These are phyloP conservation scores for Tremella mesenterica DNA, from an alignment of 768 basidiomycete species.

Conservation along the genomic window DNA sequence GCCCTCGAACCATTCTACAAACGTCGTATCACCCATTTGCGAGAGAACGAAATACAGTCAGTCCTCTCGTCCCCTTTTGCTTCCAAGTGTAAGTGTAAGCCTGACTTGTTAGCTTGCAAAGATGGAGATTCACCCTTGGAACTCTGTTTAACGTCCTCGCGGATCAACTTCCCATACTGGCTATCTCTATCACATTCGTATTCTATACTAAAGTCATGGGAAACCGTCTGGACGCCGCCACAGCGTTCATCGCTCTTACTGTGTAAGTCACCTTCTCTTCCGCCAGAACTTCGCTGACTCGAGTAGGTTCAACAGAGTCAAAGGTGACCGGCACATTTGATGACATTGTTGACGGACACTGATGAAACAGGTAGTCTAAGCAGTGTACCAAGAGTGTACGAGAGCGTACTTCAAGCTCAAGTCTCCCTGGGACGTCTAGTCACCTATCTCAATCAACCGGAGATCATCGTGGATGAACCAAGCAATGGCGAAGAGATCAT, in stretches of 20 bases:
- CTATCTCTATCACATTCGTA: conserved; percentile 28
- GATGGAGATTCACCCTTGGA: conserved; percentile 37
- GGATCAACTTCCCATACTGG: conserved; percentile 25
- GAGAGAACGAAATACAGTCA: conserved; percentile 31
- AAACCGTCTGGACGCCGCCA: conserved; percentile 25
- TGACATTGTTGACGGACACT: not conserved
- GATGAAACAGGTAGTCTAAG: conserved; percentile 5
- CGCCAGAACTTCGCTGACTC: not conserved
- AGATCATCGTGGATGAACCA: conserved; percentile 13
- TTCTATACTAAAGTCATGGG: conserved; percentile 37
- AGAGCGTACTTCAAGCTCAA: conserved; percentile 16
- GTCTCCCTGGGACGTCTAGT: conserved; percentile 32
- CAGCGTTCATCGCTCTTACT: conserved; percentile 35
- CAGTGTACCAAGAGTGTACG: conserved; percentile 10
- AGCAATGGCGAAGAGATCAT: conserved; percentile 1
- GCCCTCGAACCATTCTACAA: conserved; percentile 33
- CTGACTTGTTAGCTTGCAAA: conserved; percentile 22
- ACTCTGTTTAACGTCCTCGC: conserved; percentile 38
- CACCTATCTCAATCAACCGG: conserved; percentile 25
- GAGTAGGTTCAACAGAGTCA: conserved; percentile 24
- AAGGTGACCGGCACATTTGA: no score
- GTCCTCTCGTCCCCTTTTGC: not conserved
- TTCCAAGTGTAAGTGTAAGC: not conserved
- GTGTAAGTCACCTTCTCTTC: conserved; percentile 18
- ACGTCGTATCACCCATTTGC: conserved; percentile 15